A percentile compares a stretch with the other conserved stretches of the same genome.
These are phyloP conservation scores for Coniochaeta ligniaria DNA, from an alignment of 2,329 filamentous ascomycete genomes.

Conservation along the genomic window DNA sequence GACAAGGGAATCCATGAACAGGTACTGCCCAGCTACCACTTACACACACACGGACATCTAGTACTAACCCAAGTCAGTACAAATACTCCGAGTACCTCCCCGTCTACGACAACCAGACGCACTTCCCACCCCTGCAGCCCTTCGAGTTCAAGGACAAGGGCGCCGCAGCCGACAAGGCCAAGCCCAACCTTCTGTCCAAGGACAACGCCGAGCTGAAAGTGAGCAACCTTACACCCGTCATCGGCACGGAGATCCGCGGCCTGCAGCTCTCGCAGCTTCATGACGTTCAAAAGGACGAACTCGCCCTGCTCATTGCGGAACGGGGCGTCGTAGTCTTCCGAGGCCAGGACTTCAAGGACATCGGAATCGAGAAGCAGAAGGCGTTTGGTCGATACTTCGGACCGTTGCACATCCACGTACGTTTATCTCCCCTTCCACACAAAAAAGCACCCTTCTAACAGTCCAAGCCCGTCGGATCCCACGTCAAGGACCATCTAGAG, in stretches of 20 bases:
- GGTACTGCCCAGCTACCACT: conserved; percentile 3
- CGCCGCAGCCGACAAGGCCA: conserved; percentile 20
- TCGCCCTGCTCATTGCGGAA: conserved; percentile 32
- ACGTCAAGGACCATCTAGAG: conserved; percentile 33
- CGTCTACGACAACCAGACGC: conserved; percentile 23
- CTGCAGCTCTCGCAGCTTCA: conserved; percentile 30
- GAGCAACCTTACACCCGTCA: conserved; percentile 22
- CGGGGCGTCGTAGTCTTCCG: conserved; percentile 29
- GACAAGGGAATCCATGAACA: conserved; percentile 14
- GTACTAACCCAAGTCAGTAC: conserved; percentile 13
- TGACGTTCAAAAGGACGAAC: conserved; percentile 30
- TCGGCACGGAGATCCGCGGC: conserved; percentile 33
- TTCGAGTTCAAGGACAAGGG: conserved; percentile 24
- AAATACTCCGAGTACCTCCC: conserved; percentile 24
- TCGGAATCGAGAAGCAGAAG: conserved; percentile 28
- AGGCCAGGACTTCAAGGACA: conserved; percentile 27
- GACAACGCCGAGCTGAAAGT: conserved; percentile 11
- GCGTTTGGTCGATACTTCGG: conserved; percentile 30
- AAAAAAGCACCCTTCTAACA: too few species aligned
- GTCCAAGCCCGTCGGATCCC: conserved; percentile 29
- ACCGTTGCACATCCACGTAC: conserved; percentile 29
- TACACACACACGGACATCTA: not conserved
- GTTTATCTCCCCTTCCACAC: conserved; percentile 2
- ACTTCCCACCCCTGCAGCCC: conserved; percentile 19
- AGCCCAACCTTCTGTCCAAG: conserved; percentile 18